These are phyloP conservation scores for Brassica rapa DNA, from an alignment of 345 rosid species.

Conservation along the genomic window DNA sequence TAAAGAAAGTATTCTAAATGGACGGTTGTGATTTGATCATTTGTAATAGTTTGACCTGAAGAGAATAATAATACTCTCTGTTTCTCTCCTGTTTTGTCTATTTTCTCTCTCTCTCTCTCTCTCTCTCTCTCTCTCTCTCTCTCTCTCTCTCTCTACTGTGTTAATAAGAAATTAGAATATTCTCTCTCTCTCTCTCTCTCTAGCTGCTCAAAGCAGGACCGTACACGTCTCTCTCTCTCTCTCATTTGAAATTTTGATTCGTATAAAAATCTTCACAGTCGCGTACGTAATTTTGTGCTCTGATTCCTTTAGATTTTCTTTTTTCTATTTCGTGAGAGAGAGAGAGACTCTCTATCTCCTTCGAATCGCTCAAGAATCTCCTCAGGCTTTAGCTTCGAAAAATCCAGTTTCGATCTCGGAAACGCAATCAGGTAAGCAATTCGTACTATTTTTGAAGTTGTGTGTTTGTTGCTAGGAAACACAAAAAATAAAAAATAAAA, in stretches of 20 bases:
- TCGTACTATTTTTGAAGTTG: neutral
- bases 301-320: neutral
- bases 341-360: neutral
- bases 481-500: neutral
- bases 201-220: conserved; percentile 8
- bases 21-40: neutral
- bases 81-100: neutral
- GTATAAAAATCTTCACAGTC: conserved; percentile 12
- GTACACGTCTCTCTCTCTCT: conserved; percentile 39
- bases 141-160: conserved; percentile 17
- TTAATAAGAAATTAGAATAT: conserved; percentile 11
- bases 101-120: neutral
- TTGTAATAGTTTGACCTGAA: neutral
- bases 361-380: neutral
- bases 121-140: neutral
- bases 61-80: neutral
- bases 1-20: neutral
- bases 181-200: neutral
- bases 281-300: conserved; percentile 7
- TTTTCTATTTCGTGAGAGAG: too few relatives aligned
- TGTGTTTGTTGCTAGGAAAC: neutral
- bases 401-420: neutral
- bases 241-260: conserved; percentile 21
- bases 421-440: neutral
- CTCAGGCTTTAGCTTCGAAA: neutral